Conservation (phyloP, 371 early-diverging fungal genomes). For the Rhizopus delemar region DNA sequence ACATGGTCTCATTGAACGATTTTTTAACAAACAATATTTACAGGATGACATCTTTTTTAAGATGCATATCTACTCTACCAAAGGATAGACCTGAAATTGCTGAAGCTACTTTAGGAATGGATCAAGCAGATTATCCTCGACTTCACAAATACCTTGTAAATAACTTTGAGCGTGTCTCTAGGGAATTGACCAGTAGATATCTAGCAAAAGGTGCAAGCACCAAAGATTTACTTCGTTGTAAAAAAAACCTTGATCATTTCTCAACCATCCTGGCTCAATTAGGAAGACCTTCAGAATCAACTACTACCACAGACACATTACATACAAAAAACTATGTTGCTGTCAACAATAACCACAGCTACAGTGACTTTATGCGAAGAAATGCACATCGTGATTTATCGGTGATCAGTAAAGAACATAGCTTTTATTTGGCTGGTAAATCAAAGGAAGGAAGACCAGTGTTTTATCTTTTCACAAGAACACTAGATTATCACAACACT, state of each 20-base stretch:
- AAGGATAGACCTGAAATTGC: neutral
- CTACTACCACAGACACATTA: slow-evolving; percentile 36
- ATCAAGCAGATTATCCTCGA: slow-evolving; percentile 54
- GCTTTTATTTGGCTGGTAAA: slow-evolving; percentile 77
- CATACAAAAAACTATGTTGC: slow-evolving; percentile 44
- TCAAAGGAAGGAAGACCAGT: slow-evolving; percentile 81
- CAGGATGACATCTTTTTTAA: slow-evolving; percentile 59
- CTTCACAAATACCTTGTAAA: slow-evolving; percentile 73
- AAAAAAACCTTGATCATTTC: slow-evolving; percentile 69
- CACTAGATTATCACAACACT: slow-evolving; percentile 66
- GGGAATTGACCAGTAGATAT: slow-evolving; percentile 55
- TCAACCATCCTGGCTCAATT: slow-evolving; percentile 82
- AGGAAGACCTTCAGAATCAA: slow-evolving; percentile 65
- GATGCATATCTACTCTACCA: slow-evolving; percentile 50
- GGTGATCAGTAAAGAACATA: slow-evolving; percentile 59
- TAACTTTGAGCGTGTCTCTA: slow-evolving; percentile 70
- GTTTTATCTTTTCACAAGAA: slow-evolving; percentile 78
- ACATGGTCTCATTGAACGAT: slow-evolving; percentile 84
- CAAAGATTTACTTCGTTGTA: slow-evolving; percentile 39
- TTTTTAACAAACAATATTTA: slow-evolving; percentile 78
- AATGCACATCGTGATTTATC: slow-evolving; percentile 66
- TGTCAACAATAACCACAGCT: slow-evolving; percentile 56
- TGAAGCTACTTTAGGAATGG: slow-evolving; percentile 34
- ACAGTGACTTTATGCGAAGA: slow-evolving; percentile 78
- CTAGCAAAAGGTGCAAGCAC: slow-evolving; percentile 24